phyloP scores from a whole-genome alignment of 331 rosid species.

The Quercus lobata region DNA sequence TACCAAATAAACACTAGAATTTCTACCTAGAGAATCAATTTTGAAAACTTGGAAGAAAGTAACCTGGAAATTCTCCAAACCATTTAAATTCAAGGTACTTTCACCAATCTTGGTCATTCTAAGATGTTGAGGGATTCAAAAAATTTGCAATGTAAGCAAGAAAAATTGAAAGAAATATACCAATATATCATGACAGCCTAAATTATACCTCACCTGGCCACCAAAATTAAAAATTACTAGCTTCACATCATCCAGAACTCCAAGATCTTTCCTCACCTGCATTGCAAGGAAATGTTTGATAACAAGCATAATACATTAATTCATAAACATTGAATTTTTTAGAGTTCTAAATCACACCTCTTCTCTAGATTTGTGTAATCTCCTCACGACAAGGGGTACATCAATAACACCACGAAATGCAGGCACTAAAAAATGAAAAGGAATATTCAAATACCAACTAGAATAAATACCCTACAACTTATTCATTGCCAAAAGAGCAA shows the following conservation, averaged over 20 bases:
- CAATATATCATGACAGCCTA: background rate
- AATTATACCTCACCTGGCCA: constrained; percentile 66
- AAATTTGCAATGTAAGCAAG: background rate
- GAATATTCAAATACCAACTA: background rate
- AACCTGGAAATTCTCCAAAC: background rate
- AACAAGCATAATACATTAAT: constrained; percentile 2
- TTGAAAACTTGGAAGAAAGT: background rate
- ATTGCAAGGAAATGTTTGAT: constrained; percentile 23
- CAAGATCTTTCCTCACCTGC: constrained; percentile 82
- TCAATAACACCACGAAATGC: constrained; percentile 89
- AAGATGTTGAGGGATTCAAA: background rate
- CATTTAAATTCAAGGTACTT: background rate
- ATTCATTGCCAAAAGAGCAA: background rate
- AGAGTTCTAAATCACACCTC: constrained; percentile 54
- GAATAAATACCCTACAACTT: background rate
- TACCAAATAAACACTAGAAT: background rate
- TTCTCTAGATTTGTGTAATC: constrained; percentile 73
- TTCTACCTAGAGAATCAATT: background rate
- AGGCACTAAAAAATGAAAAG: constrained; percentile 60
- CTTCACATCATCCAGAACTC: constrained; percentile 59
- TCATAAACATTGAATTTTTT: constrained; percentile 8
- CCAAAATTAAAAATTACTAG: constrained; percentile 90
- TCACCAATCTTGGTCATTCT: background rate
- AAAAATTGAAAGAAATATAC: background rate
- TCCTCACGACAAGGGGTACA: constrained; percentile 92